Percentiles rank a stretch among this genome's conserved stretches.
phyloP scores from a whole-genome alignment of 805 yeast genomes.

The Candida ortonii region DNA sequence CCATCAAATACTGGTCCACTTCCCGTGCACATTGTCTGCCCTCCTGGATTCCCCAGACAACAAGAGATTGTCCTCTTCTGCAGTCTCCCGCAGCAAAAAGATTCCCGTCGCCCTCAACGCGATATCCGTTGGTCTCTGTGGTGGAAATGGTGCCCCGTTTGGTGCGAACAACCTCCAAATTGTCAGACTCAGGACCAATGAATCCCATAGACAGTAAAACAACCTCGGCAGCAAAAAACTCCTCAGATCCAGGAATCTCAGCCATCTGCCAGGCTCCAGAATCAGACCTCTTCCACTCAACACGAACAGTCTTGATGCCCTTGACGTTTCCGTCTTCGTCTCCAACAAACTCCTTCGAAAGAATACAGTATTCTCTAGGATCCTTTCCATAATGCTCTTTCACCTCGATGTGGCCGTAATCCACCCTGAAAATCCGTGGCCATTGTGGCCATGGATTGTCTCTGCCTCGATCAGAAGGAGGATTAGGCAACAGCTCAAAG shows the following conservation, averaged over 20 bases:
- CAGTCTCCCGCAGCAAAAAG: conserved; percentile 97
- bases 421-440: conserved; percentile 97
- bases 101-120: conserved; percentile 59
- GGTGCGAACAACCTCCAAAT: conserved; percentile 64
- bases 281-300: conserved; percentile 95
- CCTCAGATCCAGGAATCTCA: conserved; percentile 93
- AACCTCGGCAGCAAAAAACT: conserved; percentile 90
- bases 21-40: conserved; percentile 98
- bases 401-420: conserved; percentile 96
- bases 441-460: conserved; percentile 99
- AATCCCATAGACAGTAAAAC: conserved; percentile 96
- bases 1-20: conserved; percentile 78
- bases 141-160: conserved; percentile 83
- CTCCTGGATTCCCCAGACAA: conserved; percentile 99
- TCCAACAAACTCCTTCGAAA: conserved; percentile 93
- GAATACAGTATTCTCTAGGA: conserved; percentile 94
- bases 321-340: conserved; percentile 93
- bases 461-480: conserved; percentile 79
- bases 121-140: conserved; percentile 59
- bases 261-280: conserved; percentile 99
- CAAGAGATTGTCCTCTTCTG: conserved; percentile 96
- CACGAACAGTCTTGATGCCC: conserved; percentile 94
- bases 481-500: conserved; percentile 92
- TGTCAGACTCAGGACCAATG: conserved; percentile 89
- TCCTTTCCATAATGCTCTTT: conserved; percentile 93